phyloP scores from a whole-genome alignment of 2,329 filamentous ascomycete genomes.

The Colletotrichum theobromicola region DNA sequence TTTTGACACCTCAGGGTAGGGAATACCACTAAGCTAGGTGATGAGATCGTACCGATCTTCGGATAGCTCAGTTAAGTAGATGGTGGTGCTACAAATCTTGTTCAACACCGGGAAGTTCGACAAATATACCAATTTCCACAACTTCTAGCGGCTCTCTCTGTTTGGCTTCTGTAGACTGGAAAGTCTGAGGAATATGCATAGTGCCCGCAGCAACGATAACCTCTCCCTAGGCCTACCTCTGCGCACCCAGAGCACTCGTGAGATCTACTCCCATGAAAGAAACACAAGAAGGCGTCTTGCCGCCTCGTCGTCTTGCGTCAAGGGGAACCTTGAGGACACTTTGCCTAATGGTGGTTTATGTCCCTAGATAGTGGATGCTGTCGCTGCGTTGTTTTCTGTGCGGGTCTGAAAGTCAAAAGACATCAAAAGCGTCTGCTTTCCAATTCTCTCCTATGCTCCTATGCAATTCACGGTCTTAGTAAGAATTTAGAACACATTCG shows the following conservation, averaged over 20 bases:
- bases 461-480: fast-evolving
- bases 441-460: neutral
- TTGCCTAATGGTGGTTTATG: conserved; percentile 25
- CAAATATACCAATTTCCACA: conserved; percentile 55
- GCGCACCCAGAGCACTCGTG: conserved; percentile 8
- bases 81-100: too few relatives aligned
- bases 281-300: conserved; percentile 29
- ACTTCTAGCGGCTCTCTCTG: conserved; percentile 33
- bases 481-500: fast-evolving
- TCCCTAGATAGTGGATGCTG: conserved; percentile 19
- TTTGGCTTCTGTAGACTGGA: conserved; percentile 49
- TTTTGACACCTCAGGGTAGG: too few relatives aligned
- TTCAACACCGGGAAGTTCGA: conserved; percentile 57
- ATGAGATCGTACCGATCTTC: too few relatives aligned
- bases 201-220: conserved; percentile 47
- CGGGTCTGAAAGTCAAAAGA: neutral
- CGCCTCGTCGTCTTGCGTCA: conserved; percentile 19
- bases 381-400: conserved; percentile 31
- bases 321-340: conserved; percentile 44
- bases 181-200: conserved; percentile 46
- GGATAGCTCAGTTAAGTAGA: too few relatives aligned
- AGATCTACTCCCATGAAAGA: conserved; percentile 23
- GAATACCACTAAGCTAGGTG: too few relatives aligned
- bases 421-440: conserved; percentile 29
- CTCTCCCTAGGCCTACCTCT: conserved; percentile 33